phyloP scores from a whole-genome alignment of 306 rosid species.

The Echinosophora koreensis region DNA sequence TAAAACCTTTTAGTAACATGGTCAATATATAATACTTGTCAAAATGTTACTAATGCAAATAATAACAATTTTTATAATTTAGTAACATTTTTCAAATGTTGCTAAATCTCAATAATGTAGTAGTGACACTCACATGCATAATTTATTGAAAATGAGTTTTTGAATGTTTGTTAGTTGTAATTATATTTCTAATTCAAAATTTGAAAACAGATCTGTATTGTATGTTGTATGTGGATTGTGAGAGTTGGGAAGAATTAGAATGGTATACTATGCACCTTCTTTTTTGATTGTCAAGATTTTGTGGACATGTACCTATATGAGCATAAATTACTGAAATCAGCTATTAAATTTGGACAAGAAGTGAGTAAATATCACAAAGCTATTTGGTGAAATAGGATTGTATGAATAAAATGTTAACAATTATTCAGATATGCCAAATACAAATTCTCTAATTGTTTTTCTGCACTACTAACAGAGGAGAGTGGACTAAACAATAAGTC shows the following conservation, averaged over 20 bases:
- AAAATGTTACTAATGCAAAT: no score
- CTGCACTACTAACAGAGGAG: not conserved
- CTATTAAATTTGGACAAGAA: constrained; percentile 83
- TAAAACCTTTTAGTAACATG: no score
- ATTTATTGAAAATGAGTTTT: not conserved
- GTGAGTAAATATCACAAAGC: constrained; percentile 51
- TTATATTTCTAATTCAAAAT: not conserved
- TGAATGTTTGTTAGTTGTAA: not conserved
- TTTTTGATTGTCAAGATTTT: no score
- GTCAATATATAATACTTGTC: no score
- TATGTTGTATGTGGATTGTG: no score
- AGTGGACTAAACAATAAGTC: not conserved
- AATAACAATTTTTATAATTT: no score
- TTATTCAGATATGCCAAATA: constrained; percentile 4
- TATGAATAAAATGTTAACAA: not conserved
- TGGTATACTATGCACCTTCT: no score
- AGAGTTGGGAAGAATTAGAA: no score
- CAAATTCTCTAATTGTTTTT: constrained; percentile 8
- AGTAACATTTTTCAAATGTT: no score
- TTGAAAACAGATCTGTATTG: no score
- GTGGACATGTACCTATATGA: constrained; percentile 55
- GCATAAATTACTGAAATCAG: constrained; percentile 82
- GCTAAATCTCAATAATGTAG: no score
- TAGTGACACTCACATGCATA: not conserved
- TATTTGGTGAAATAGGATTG: constrained; percentile 6